These are phyloP conservation scores for Penicillium sp. DNA, from an alignment of 2,329 filamentous ascomycete species.

Conservation along the genomic window DNA sequence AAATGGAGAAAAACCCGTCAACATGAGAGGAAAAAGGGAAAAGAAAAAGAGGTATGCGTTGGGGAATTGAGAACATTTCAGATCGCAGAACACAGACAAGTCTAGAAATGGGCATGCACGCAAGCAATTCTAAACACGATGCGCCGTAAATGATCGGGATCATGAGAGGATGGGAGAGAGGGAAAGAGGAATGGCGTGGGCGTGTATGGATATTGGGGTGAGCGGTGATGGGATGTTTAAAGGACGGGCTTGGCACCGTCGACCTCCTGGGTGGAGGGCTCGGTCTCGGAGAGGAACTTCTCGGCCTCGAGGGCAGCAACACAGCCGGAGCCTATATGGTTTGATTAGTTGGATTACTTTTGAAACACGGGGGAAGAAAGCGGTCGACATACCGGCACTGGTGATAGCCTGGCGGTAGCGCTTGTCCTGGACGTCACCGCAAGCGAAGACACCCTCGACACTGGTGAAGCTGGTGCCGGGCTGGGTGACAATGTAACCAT, in stretches of 20 bases:
- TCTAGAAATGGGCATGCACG: slow-evolving; percentile 22
- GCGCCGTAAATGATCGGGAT: slow-evolving; percentile 14
- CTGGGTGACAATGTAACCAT: slow-evolving; percentile 89
- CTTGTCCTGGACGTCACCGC: slow-evolving; percentile 98
- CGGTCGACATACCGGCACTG: slow-evolving; percentile 75
- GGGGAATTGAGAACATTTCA: slow-evolving; percentile 23
- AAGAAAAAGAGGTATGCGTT: slow-evolving; percentile 19
- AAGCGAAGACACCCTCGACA: slow-evolving; percentile 90
- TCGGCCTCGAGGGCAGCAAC: slow-evolving; percentile 95
- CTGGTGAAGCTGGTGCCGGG: slow-evolving; percentile 89
- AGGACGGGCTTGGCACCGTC: slow-evolving; percentile 65
- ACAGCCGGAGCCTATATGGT: slow-evolving; percentile 77
- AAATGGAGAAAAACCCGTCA: slow-evolving; percentile 20
- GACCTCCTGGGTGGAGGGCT: slow-evolving; percentile 38
- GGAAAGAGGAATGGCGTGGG: not conserved
- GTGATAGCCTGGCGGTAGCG: slow-evolving; percentile 97
- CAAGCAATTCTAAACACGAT: slow-evolving; percentile 20
- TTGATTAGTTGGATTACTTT: not conserved
- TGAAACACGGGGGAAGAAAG: not conserved
- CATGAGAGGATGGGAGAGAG: slow-evolving; percentile 13
- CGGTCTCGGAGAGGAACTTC: slow-evolving; percentile 83
- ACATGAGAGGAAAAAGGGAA: slow-evolving; percentile 15
- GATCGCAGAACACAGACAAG: slow-evolving; percentile 19
- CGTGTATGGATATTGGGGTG: not conserved
- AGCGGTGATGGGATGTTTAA: slow-evolving; percentile 50